Conservation (phyloP, 2,329 filamentous ascomycete genomes). For the Aspergillus ibericus region DNA sequence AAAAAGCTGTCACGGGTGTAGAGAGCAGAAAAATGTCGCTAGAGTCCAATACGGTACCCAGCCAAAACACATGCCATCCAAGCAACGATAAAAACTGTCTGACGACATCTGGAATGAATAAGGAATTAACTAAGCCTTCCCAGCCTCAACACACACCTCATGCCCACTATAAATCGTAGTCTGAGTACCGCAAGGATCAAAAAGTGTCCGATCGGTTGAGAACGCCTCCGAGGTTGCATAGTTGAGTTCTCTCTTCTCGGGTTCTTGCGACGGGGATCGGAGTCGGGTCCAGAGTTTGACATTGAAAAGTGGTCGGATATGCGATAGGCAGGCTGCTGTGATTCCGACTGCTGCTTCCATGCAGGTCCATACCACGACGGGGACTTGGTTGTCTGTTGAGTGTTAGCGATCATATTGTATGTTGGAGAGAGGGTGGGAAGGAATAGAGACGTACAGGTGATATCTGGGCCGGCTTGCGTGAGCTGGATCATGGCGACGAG, state of each 20-base stretch:
- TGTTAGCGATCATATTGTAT: background rate
- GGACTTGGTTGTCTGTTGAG: conserved; percentile 28
- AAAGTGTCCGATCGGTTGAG: background rate
- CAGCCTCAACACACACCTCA: background rate
- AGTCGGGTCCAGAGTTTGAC: conserved; percentile 1
- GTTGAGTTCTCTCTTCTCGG: background rate
- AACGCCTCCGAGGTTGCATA: background rate
- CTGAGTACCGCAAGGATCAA: background rate
- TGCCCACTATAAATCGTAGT: background rate
- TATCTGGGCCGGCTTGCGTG: conserved; percentile 25
- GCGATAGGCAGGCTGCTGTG: conserved; percentile 31
- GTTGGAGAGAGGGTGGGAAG: background rate
- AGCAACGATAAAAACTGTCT: background rate
- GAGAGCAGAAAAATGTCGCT: background rate
- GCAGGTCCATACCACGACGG: conserved; percentile 32
- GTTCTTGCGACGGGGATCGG: background rate
- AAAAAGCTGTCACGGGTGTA: background rate
- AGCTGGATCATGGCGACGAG: conserved; percentile 29
- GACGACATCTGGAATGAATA: background rate
- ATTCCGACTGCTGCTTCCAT: conserved; percentile 32
- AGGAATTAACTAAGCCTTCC: background rate
- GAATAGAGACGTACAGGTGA: conserved; percentile 26
- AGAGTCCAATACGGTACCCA: too few relatives aligned
- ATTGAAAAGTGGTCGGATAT: conserved; percentile 29
- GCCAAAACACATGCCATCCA: background rate